Evolutionary conservation across 2,329 filamentous ascomycete genomes (phyloP).

Genomic region (Trichoderma endophyticum): DNA sequence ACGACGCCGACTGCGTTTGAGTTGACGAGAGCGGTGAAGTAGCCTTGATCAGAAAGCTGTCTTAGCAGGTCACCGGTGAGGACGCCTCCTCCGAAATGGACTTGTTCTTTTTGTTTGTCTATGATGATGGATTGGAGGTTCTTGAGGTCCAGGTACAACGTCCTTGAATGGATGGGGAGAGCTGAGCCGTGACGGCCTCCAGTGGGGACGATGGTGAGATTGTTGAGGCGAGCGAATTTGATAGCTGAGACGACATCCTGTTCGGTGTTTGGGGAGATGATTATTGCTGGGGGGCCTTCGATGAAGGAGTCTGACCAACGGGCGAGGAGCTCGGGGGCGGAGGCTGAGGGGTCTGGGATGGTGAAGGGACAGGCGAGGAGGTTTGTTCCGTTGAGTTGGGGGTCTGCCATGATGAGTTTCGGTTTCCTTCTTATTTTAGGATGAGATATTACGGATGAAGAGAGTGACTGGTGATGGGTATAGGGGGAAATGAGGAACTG

Average conservation of each 20-base stretch:
- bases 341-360: constrained; percentile 4
- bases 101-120: constrained; percentile 26
- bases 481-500: not conserved
- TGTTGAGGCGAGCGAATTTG: constrained; percentile 27
- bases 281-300: constrained; percentile 24
- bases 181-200: constrained; percentile 34
- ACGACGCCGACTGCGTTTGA: constrained; percentile 30
- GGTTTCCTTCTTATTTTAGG: not conserved
- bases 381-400: not conserved
- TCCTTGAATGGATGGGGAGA: constrained; percentile 28
- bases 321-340: constrained; percentile 3
- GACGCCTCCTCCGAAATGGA: constrained; percentile 32
- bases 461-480: not conserved
- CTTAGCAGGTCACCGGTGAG: constrained; percentile 28
- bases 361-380: constrained; percentile 16
- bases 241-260: constrained; percentile 30
- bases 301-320: constrained; percentile 35
- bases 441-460: not conserved
- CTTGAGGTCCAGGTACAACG: constrained; percentile 35
- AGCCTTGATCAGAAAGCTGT: constrained; percentile 25
- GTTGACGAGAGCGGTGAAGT: constrained; percentile 32
- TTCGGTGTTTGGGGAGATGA: constrained; percentile 29
- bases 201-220: constrained; percentile 28
- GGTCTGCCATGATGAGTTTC: constrained; percentile 2
- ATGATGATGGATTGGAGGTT: constrained; percentile 30